Base-by-base conservation (phyloP, 2,329 filamentous ascomycete genomes). In the Xylaria polymorpha region DNA sequence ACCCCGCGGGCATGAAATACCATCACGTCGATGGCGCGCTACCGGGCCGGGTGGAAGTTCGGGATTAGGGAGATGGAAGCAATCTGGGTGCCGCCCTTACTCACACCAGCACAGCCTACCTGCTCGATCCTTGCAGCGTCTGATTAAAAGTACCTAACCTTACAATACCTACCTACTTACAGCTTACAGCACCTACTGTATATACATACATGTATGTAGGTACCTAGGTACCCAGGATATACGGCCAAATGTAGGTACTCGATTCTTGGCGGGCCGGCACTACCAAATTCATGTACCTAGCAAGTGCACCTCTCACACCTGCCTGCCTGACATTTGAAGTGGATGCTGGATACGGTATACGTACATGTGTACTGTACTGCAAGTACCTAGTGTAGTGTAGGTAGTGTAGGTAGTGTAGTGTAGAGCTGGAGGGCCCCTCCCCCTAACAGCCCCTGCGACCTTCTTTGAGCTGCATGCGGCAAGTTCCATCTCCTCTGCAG, bases 391-490 rank as follows among this genome's bases (percentile, higher is more conserved):
- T 29, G 25, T 29, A 29, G 44, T 25, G 14, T 15, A 41, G n/a
- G n/a, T 14, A 4, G n/a, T 14, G 35, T 37, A 10, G 7, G 25
- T 29, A 29, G 25, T 4, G 10, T 37, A 10, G 3, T 37, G 37
- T 1, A 12, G 37, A 41, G 37, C 37, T 56, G 53, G 37, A 57
- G 51, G 44, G 53, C 22, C 62, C 62, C 62, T 59, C 55, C 57
- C 57, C 37, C 56, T 41, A 55, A 48, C 20, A 18, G 15, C 55
- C 55, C 55, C 55, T 58, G 55, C 55, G 35, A 18, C 44, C 46
- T 44, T 66, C 46, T 53, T 61, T 48, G 48, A 56, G 44, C 64
- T 66, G 64, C 64, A 61, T 61, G 48, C 64, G 64, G 64, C 64
- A 66, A 66, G 64, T 66, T 66, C 64, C 64, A 61, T 66, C 48